Evolutionary conservation across 768 basidiomycete species (phyloP), one percentile per base, ranked within the genome.

Genomic region (Leucocoprinus leucothites): DNA sequence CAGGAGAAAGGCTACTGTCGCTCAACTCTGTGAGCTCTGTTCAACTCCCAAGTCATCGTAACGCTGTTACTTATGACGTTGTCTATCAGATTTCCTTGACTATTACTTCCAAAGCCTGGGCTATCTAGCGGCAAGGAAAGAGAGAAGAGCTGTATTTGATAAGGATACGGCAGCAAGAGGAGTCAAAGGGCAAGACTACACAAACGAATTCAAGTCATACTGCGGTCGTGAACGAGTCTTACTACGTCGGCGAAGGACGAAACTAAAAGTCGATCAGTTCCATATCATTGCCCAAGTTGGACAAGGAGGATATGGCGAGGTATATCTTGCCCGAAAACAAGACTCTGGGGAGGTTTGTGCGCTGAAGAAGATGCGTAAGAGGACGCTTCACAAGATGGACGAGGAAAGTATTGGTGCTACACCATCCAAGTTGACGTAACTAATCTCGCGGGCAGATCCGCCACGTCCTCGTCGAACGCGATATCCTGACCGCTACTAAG

Each of bases 271-370:
- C 22, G 93, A 98, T 47, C 91, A 96, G 65, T 99, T 99, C 71
- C 92, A 97, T 65, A 96, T 99, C 68, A 95, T 99, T 60, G 94
- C 94, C 0, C 97, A 99, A 70, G 94, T 99, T 46, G 97, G 97
- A 1, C 97, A 99, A 73, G 97, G 97, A 11, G 97, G 97, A 2
- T 99, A 98, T 70, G 97, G 97, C 4, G 96, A 98, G 60, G 97
- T 99, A 22, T 99, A 90, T 66, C 79, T 99, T 49, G 97, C 97
- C 9, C 77, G 96, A 40, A 97, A 98, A 68, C 88, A 87, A 61
- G 97, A 99, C 63, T 91, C 95, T 1, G 91, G 94, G 24, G 93
- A 98, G 67, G 91, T 99, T 9, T 98, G 96, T 60, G 97, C 97
- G 6, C 73, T 98, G 52, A 98, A 99, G 80, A 96, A 91, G 75